Evolutionary conservation across 768 basidiomycete species (phyloP).

Genomic region (Amanita inopinata): DNA sequence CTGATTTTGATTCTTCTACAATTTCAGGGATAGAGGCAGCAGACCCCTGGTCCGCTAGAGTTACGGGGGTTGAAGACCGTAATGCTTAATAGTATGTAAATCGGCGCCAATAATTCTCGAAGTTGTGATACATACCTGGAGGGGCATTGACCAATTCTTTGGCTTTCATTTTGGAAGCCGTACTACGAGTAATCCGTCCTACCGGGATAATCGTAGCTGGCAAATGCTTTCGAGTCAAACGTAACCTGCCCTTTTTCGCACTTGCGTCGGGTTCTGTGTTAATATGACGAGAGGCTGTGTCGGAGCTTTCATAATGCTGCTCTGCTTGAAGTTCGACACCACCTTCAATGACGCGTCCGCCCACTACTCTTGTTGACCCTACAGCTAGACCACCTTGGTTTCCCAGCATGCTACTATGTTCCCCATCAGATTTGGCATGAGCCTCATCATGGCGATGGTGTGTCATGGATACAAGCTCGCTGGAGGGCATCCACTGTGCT

Average conservation of each 20-base stretch:
- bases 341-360: background rate
- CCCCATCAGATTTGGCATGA: no score
- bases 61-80: background rate
- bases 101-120: background rate
- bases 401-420: no score
- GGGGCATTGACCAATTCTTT: constrained; percentile 7
- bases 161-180: constrained; percentile 19
- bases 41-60: background rate
- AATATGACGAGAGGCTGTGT: background rate
- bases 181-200: constrained; percentile 27
- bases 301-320: background rate
- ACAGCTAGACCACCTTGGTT: background rate
- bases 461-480: no score
- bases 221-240: constrained; percentile 19
- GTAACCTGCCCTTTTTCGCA: constrained; percentile 10
- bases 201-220: constrained; percentile 16
- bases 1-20: background rate
- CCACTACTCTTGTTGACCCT: background rate
- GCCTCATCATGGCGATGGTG: no score
- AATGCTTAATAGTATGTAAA: background rate
- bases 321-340: background rate
- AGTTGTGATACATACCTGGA: constrained; percentile 7
- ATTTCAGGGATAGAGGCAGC: background rate
- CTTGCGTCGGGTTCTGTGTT: background rate
- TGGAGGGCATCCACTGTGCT: no score